These are phyloP conservation scores for Pythium insidiosum DNA, from an alignment of 352 stramenopile species.

Conservation along the genomic window DNA sequence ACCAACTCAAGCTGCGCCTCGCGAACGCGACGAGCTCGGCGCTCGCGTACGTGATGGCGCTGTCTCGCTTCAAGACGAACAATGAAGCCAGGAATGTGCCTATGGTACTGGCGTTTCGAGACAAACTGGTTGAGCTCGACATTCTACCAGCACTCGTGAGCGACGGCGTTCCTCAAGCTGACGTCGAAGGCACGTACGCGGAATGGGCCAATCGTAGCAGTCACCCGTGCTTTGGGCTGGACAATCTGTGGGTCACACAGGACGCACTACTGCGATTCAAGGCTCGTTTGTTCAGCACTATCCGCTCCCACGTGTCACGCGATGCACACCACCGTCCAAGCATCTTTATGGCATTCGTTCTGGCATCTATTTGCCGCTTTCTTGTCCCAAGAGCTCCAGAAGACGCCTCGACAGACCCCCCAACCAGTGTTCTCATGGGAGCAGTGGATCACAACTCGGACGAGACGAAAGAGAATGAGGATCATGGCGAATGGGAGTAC, in stretches of 20 bases:
- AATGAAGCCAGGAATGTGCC: conserved; percentile 23
- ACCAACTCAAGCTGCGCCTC: conserved; percentile 87
- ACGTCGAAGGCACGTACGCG: conserved; percentile 33
- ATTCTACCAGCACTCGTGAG: conserved; percentile 47
- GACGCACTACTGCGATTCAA: conserved; percentile 60
- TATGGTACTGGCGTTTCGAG: conserved; percentile 56
- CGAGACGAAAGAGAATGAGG: conserved; percentile 16
- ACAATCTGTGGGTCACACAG: conserved; percentile 90
- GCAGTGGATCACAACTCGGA: conserved; percentile 29
- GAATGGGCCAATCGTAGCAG: conserved; percentile 84
- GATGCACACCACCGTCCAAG: conserved; percentile 20
- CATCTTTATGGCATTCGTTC: conserved; percentile 34
- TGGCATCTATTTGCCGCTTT: conserved; percentile 33
- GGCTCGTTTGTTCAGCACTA: conserved; percentile 28
- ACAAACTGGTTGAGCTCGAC: conserved; percentile 68
- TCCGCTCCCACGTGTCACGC: conserved; percentile 15
- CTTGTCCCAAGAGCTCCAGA: conserved; percentile 23
- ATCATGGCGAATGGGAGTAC: conserved; percentile 29
- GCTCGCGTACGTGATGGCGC: conserved; percentile 72
- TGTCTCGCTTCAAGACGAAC: conserved; percentile 32
- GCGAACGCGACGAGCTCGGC: conserved; percentile 90
- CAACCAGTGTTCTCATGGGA: conserved; percentile 28
- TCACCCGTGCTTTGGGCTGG: conserved; percentile 85
- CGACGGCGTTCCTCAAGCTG: conserved; percentile 18
- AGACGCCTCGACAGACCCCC: neutral